Evolutionary conservation across 306 rosid species (phyloP), one percentile per base, ranked within the genome.

Genomic region (Gleditsia sinensis): DNA sequence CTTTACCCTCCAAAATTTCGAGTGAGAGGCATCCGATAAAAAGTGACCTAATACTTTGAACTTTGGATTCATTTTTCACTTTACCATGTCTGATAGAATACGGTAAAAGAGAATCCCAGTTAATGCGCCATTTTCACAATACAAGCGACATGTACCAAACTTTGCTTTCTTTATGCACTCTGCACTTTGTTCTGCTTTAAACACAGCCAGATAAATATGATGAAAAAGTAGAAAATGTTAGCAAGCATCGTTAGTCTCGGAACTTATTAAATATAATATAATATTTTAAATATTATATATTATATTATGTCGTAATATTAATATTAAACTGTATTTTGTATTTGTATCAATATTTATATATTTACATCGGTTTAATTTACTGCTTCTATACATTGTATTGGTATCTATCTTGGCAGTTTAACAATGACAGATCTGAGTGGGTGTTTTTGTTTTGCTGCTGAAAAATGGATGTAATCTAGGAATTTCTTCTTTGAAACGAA

Each of bases 351-450:
- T n/a, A n/a, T n/a, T n/a, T n/a, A n/a, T n/a, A n/a, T n/a, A n/a
- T n/a, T n/a, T n/a, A n/a, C n/a, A n/a, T n/a, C n/a, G n/a, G n/a
- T n/a, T n/a, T n/a, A n/a, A n/a, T n/a, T n/a, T n/a, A n/a, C n/a
- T n/a, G n/a, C n/a, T n/a, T n/a, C n/a, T n/a, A n/a, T n/a, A n/a
- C n/a, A 40, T 5, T 33, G 43, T 55, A 39, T 58, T 58, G 30
- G 58, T 40, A 39, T 9, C 36, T 60, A 70, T 30, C 39, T 69
- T 67, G 67, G 72, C 70, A 67, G 49, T 68, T 81, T 56, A 64
- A 76, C 78, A 71, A 21, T 37, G 75, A 81, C 65, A 76, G 25
- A 58, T 77, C 81, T 33, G 56, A 71, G 59, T 39, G 16, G 37
- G n/a, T 55, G 69, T 45, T 27, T 55, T 55, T 75, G 1, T 6